Percentiles rank a stretch among this genome's conserved stretches.
These are phyloP conservation scores for Globisporangium emineosum DNA, from an alignment of 352 stramenopile genomes.

Conservation along the genomic window DNA sequence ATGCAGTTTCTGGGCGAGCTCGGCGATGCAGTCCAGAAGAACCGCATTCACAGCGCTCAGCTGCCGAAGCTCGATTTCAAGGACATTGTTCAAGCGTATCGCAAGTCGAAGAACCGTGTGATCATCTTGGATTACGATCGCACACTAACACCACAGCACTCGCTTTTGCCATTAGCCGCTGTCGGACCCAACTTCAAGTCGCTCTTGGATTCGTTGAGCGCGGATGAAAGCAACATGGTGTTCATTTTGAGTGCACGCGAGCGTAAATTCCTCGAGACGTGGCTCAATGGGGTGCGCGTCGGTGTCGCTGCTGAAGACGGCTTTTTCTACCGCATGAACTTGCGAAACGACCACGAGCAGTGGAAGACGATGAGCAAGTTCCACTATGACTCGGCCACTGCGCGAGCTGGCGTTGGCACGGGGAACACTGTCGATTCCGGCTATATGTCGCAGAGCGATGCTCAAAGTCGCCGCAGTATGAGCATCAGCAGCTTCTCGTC, in stretches of 20 bases:
- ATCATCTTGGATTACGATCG: conserved; percentile 90
- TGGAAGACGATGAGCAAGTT: conserved; percentile 88
- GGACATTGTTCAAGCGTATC: conserved; percentile 63
- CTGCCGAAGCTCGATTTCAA: conserved; percentile 61
- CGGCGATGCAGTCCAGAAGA: conserved; percentile 53
- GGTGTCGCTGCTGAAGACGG: conserved; percentile 74
- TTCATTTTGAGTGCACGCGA: conserved; percentile 78
- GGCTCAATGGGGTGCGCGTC: conserved; percentile 71
- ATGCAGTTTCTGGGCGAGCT: conserved; percentile 81
- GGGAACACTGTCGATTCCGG: conserved; percentile 29
- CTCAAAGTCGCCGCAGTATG: conserved; percentile 26
- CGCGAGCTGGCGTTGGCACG: conserved; percentile 29
- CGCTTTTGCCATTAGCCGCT: conserved; percentile 71
- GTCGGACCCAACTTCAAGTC: conserved; percentile 77
- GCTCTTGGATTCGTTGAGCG: conserved; percentile 63
- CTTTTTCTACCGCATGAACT: conserved; percentile 80
- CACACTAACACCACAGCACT: conserved; percentile 75
- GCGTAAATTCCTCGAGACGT: conserved; percentile 88
- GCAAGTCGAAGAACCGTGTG: conserved; percentile 65
- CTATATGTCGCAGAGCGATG: conserved; percentile 31
- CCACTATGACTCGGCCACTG: conserved; percentile 56
- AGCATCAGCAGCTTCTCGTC: conserved; percentile 50
- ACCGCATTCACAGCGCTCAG: conserved; percentile 42
- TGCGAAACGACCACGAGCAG: conserved; percentile 60
- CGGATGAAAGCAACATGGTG: conserved; percentile 68